phyloP scores from a whole-genome alignment of 306 rosid species.

The Urtica urens region DNA sequence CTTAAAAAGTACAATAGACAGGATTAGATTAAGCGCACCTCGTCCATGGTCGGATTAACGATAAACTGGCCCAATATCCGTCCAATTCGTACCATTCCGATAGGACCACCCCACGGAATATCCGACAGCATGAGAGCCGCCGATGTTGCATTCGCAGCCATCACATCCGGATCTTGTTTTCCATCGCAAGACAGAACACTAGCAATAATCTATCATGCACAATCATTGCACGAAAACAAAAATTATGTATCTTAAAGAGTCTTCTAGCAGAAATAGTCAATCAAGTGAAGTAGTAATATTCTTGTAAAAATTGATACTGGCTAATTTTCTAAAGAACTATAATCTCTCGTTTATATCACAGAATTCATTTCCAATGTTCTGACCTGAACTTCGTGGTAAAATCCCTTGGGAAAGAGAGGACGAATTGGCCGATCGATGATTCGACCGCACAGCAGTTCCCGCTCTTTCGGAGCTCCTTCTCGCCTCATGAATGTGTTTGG shows the following conservation, averaged over 20 bases:
- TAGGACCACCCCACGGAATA: conserved; percentile 98
- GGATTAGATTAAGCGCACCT: conserved; percentile 36
- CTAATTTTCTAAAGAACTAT: too few relatives aligned
- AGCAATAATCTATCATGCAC: conserved; percentile 83
- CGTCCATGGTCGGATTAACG: conserved; percentile 84
- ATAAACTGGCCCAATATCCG: conserved; percentile 67
- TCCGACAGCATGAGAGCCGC: conserved; percentile 96
- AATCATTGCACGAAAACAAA: too few relatives aligned
- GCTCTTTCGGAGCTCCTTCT: conserved; percentile 95
- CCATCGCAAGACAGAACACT: conserved; percentile 92
- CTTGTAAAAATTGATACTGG: too few relatives aligned
- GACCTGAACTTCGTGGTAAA: conserved; percentile 97
- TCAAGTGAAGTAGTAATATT: too few relatives aligned
- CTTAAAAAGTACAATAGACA: too few relatives aligned
- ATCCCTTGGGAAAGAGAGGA: conserved; percentile 80
- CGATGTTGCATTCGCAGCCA: conserved; percentile 87
- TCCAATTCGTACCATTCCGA: conserved; percentile 85
- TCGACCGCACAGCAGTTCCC: conserved; percentile 82
- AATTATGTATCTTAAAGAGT: too few relatives aligned
- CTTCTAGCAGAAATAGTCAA: too few relatives aligned
- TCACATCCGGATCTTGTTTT: conserved; percentile 79
- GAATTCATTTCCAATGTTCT: too few relatives aligned
- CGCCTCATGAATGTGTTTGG: conserved; percentile 72
- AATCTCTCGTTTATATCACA: too few relatives aligned
- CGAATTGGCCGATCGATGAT: conserved; percentile 86